phyloP scores from a whole-genome alignment of 257 asterid genomes.

The Gardenia jasminoides region DNA sequence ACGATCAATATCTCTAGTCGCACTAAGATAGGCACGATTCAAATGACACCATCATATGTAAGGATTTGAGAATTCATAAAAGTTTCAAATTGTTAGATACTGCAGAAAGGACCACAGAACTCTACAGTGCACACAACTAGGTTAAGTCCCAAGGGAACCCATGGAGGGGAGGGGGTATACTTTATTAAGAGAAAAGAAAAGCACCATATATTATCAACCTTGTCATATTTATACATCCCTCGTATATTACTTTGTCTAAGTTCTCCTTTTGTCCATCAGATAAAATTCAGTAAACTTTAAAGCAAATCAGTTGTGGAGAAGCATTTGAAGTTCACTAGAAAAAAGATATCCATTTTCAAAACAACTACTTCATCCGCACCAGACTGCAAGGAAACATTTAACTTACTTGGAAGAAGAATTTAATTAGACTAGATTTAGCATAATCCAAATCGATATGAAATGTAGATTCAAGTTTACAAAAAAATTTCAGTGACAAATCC shows the following conservation, averaged over 20 bases:
- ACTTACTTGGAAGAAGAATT: neutral
- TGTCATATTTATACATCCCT: neutral
- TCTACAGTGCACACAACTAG: too few species aligned
- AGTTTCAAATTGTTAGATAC: too few species aligned
- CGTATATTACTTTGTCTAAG: neutral
- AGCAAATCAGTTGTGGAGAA: neutral
- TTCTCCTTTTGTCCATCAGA: neutral
- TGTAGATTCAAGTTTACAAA: neutral
- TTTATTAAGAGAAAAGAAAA: too few species aligned
- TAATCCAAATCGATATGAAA: neutral
- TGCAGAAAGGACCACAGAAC: too few species aligned
- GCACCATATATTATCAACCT: too few species aligned
- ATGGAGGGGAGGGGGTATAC: too few species aligned
- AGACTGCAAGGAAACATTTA: neutral
- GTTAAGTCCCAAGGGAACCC: too few species aligned
- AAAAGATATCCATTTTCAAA: too few species aligned
- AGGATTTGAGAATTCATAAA: too few species aligned
- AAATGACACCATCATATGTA: too few species aligned
- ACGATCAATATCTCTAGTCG: too few species aligned
- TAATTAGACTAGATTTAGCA: neutral
- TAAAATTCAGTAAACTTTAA: neutral
- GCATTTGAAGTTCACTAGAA: neutral
- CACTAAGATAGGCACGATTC: too few species aligned
- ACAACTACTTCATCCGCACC: constrained; percentile 36
- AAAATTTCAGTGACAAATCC: neutral